These are phyloP conservation scores for Penicillium coprophilum DNA, from an alignment of 495 filamentous ascomycete genomes.

Conservation along the genomic window DNA sequence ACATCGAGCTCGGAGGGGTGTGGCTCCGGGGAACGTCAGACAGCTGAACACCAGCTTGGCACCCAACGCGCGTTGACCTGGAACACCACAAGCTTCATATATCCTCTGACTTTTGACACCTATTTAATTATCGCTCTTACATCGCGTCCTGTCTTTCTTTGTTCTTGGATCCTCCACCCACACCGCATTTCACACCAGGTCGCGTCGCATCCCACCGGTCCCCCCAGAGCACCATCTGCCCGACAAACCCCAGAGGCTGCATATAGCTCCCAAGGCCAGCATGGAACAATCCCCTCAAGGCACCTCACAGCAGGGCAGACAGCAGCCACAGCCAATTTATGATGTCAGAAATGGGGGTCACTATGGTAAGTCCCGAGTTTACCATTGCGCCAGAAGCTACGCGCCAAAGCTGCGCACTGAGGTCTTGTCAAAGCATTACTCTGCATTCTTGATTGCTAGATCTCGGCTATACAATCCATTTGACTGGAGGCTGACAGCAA, in stretches of 20 bases:
- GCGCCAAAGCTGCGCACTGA: background rate
- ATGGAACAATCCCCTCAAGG: slow-evolving; percentile 61
- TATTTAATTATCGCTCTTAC: background rate
- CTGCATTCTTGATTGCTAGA: background rate
- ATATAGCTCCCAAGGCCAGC: slow-evolving; percentile 13
- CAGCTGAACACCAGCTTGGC: slow-evolving; percentile 25
- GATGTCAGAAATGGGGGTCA: slow-evolving; percentile 81
- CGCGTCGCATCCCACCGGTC: slow-evolving; percentile 6
- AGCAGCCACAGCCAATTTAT: slow-evolving; percentile 61
- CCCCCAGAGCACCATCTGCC: slow-evolving; percentile 1
- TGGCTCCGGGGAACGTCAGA: slow-evolving; percentile 25
- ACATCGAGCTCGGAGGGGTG: slow-evolving; percentile 8
- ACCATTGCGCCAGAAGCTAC: slow-evolving; percentile 1
- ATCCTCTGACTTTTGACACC: background rate
- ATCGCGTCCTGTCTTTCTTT: background rate
- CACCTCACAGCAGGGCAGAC: slow-evolving; percentile 56
- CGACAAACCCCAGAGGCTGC: background rate
- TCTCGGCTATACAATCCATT: background rate
- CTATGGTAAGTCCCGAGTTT: slow-evolving; percentile 61
- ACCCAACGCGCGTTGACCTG: slow-evolving; percentile 12
- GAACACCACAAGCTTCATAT: background rate
- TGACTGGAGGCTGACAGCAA: slow-evolving; percentile 16
- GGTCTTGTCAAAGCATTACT: background rate
- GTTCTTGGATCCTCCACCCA: background rate
- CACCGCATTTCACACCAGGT: background rate